Conservation (phyloP, 352 stramenopile genomes). For the Pythium biforme region DNA sequence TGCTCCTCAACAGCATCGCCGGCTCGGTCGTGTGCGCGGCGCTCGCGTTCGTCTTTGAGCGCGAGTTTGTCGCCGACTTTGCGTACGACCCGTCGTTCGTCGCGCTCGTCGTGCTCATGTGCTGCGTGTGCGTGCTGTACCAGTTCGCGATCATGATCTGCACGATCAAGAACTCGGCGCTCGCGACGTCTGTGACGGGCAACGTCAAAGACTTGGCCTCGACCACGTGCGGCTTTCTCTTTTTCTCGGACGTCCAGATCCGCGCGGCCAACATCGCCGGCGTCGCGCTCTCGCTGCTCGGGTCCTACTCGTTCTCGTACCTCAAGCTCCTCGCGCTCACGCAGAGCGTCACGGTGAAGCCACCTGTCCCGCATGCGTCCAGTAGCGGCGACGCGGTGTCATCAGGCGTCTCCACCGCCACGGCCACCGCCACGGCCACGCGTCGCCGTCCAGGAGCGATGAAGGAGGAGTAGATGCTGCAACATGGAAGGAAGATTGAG, state of each 20-base stretch:
- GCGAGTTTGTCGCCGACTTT: conserved; percentile 38
- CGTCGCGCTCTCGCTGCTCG: conserved; percentile 63
- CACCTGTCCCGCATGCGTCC: neutral
- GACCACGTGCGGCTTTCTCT: conserved; percentile 53
- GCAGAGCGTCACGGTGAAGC: conserved; percentile 9
- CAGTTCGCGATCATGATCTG: conserved; percentile 73
- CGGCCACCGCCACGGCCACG: neutral
- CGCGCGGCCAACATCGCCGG: conserved; percentile 45
- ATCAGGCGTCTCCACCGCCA: neutral
- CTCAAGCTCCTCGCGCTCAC: conserved; percentile 55
- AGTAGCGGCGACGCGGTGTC: neutral
- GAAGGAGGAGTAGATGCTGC: conserved; percentile 5
- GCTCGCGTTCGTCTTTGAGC: conserved; percentile 44
- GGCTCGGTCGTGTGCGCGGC: conserved; percentile 43
- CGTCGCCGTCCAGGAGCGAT: neutral
- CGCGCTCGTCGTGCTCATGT: conserved; percentile 43
- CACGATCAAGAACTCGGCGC: conserved; percentile 62
- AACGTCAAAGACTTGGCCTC: conserved; percentile 76
- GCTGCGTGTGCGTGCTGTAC: conserved; percentile 67
- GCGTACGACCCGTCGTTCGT: conserved; percentile 38
- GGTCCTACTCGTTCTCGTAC: conserved; percentile 75
- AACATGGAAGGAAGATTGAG: neutral
- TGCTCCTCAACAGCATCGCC: conserved; percentile 54
- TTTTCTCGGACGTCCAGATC: conserved; percentile 56
- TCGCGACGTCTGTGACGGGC: conserved; percentile 72